Evolutionary conservation across 768 basidiomycete genomes (phyloP).

Genomic region (Boletus vermiculosoides): DNA sequence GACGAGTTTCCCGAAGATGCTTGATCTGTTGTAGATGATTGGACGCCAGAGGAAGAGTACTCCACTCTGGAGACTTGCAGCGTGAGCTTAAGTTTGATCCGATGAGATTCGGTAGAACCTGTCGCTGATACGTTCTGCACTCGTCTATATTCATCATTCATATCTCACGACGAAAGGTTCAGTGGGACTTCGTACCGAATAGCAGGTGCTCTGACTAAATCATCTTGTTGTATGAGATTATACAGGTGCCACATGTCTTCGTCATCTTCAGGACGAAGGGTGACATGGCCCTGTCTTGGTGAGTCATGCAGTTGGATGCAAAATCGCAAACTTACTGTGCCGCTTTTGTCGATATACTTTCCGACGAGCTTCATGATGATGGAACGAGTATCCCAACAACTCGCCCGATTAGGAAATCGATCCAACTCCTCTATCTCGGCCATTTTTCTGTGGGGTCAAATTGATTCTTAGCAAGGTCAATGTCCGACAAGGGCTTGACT

Average conservation of each 20-base stretch:
- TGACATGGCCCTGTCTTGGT: constrained; percentile 77
- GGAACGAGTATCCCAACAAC: background rate
- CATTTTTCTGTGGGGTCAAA: no score
- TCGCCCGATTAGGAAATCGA: constrained; percentile 12
- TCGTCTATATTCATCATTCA: constrained; percentile 48
- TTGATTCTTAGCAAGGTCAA: no score
- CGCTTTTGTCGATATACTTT: constrained; percentile 81
- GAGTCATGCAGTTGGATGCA: constrained; percentile 11
- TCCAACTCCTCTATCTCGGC: no score
- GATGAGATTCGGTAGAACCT: constrained; percentile 90
- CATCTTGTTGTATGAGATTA: constrained; percentile 90
- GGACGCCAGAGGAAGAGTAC: constrained; percentile 70
- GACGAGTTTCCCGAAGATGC: constrained; percentile 24
- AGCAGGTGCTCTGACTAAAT: constrained; percentile 81
- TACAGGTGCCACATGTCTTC: constrained; percentile 99
- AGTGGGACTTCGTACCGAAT: constrained; percentile 53
- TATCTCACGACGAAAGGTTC: background rate
- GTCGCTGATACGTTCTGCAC: constrained; percentile 89
- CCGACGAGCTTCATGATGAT: constrained; percentile 79
- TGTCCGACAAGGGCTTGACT: no score
- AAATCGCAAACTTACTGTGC: constrained; percentile 53
- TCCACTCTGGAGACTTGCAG: constrained; percentile 75
- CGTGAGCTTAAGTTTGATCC: constrained; percentile 83
- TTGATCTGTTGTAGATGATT: constrained; percentile 48
- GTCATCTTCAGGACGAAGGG: constrained; percentile 93